phyloP scores from a whole-genome alignment of 768 basidiomycete species.

The Clavulina sp. region DNA sequence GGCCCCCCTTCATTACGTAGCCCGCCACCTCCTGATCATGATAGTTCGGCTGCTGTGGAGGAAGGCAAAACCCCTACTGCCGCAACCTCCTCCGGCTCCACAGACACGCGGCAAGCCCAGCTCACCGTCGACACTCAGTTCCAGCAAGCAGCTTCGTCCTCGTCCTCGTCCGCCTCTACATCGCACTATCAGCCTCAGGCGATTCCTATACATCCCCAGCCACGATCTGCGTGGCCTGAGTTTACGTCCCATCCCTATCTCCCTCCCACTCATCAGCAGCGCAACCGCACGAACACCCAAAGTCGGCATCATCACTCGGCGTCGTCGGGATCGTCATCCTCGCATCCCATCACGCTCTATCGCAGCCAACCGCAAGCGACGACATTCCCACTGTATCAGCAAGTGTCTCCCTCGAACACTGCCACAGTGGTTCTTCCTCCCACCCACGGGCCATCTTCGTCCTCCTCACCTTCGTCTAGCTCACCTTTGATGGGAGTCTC shows the following conservation, averaged over 20 bases:
- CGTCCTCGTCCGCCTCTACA: background rate
- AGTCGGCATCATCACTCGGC: constrained; percentile 9
- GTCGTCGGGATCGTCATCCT: constrained; percentile 28
- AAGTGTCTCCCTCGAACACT: constrained; percentile 6
- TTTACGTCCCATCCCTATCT: no score
- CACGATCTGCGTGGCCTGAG: no score
- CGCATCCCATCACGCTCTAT: background rate
- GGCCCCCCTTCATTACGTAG: constrained; percentile 17
- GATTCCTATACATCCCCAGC: no score
- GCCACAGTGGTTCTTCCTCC: background rate
- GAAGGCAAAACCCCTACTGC: no score
- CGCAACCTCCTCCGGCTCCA: no score
- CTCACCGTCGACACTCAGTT: constrained; percentile 2
- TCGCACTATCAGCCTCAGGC: no score
- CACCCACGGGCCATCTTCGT: background rate
- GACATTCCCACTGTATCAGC: constrained; percentile 11
- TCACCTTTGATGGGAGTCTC: background rate
- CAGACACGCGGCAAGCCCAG: constrained; percentile 5
- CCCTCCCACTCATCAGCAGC: no score
- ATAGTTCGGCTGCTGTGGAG: background rate
- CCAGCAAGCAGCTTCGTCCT: constrained; percentile 14
- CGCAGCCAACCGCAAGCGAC: constrained; percentile 1
- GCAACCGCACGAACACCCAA: no score
- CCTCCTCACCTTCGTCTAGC: background rate
- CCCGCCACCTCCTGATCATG: constrained; percentile 10